These are phyloP conservation scores for Taphrina pruni DNA, from an alignment of 1,139 yeast species.

Conservation along the genomic window DNA sequence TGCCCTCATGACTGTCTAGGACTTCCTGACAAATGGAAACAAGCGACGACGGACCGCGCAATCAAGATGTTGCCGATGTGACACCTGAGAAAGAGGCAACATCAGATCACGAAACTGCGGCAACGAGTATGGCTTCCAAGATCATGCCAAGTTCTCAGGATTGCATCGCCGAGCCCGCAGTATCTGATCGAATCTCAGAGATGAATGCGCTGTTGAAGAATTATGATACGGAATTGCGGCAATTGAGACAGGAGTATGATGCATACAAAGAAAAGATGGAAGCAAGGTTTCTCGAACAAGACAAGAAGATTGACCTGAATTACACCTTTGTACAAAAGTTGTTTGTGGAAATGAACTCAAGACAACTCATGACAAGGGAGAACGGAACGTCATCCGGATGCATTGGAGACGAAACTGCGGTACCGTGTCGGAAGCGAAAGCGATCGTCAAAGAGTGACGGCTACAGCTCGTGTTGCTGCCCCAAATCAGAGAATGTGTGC, in stretches of 20 bases:
- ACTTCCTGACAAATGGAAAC: no score
- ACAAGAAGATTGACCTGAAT: not conserved
- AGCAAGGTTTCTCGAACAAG: not conserved
- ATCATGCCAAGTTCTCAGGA: no score
- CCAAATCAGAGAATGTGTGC: not conserved
- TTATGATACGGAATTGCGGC: not conserved
- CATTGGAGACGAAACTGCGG: no score
- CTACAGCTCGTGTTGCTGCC: not conserved
- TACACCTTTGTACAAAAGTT: slow-evolving; percentile 10
- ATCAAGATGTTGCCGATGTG: no score
- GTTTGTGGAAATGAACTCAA: not conserved
- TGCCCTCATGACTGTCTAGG: no score
- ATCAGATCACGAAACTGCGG: no score
- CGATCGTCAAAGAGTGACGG: not conserved
- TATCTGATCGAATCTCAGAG: not conserved
- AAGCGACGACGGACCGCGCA: no score
- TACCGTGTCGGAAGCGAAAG: not conserved
- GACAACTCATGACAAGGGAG: not conserved
- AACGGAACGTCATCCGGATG: not conserved
- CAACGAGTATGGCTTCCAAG: no score
- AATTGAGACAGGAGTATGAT: not conserved
- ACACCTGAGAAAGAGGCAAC: no score
- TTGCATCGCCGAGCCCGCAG: no score
- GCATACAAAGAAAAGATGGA: slow-evolving; percentile 7
- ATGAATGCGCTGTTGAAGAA: not conserved